These are phyloP conservation scores for Astrocystis sublimbata DNA, from an alignment of 495 filamentous ascomycete species.

Conservation along the genomic window DNA sequence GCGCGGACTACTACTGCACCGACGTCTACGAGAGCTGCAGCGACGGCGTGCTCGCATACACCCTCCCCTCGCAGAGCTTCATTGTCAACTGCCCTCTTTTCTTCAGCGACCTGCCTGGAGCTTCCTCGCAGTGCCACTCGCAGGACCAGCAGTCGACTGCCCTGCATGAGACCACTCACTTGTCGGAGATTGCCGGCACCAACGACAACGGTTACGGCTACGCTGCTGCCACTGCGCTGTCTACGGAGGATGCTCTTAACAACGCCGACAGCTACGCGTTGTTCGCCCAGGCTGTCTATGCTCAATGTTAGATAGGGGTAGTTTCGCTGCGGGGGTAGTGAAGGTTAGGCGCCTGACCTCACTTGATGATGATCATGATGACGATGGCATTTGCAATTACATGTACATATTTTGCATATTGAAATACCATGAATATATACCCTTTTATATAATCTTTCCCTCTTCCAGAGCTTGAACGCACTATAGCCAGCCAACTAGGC, in stretches of 20 bases:
- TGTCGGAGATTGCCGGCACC: conserved; percentile 52
- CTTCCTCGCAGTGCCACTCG: conserved; percentile 50
- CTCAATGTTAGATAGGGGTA: neutral
- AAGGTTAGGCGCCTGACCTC: neutral
- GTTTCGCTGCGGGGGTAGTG: neutral
- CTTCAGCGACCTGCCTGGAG: conserved; percentile 51
- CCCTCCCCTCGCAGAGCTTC: conserved; percentile 51
- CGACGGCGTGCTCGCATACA: conserved; percentile 58
- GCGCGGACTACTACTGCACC: conserved; percentile 51
- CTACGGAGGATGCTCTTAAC: conserved; percentile 42
- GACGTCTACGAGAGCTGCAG: conserved; percentile 54
- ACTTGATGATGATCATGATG: neutral
- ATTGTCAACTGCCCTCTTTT: conserved; percentile 61
- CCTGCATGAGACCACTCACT: conserved; percentile 62
- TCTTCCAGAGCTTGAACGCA: too few species aligned
- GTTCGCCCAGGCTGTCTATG: conserved; percentile 48
- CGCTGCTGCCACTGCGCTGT: conserved; percentile 43
- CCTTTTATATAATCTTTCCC: neutral
- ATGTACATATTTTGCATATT: neutral
- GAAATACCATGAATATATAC: neutral
- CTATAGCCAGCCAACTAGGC: too few species aligned
- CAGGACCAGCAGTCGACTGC: conserved; percentile 60
- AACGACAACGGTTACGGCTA: conserved; percentile 58
- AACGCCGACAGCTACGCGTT: conserved; percentile 64
- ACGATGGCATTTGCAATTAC: neutral